Base-by-base conservation (phyloP, 441 rosid genomes). In the Capsella rubella region DNA sequence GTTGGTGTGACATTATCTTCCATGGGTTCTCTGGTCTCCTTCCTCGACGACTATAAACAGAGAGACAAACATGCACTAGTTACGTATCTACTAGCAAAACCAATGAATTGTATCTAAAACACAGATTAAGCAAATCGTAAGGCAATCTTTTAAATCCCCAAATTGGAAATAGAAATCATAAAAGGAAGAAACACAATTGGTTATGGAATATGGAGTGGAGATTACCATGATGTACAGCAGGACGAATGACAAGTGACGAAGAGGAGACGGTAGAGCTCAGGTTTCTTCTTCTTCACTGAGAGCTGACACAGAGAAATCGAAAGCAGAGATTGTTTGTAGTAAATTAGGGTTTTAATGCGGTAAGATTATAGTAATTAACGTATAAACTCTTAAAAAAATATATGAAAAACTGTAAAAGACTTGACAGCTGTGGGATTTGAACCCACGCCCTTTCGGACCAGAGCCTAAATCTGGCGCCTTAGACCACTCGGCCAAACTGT, bases 391-490 rank as follows among this genome's bases (percentile, higher is more conserved):
- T 1, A 18, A 18, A 18, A 12, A 32, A 11, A 18, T 16, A 16
- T 0, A 10, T 6, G 4, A 50, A 3, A 8, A 10, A 42, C 2
- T n/a, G 1, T 16, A 6, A 49, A 34, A 35, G 0, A 34, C 0
- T n/a, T 40, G 71, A 67, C 62, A 67, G 52, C 72, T 40, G 95
- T 93, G 97, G 98, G 97, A 87, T 89, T 91, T 93, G 97, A 95
- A 93, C 98, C 97, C 97, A 93, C 97, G 97, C 97, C 97, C 93
- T 95, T 90, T 87, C 95, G 97, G 95, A 95, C 96, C 91, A 95
- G 95, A 93, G 92, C 97, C 97, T 90, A 88, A 96, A 92, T 90
- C 97, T 92, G 98, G 97, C 97, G 95, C 98, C 98, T 93, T 90
- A 89, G 95, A 90, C 97, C 98, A 93, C 71, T 66, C 71, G 71